Base-by-base conservation (phyloP, 148 eudicot species). In the Pharnaceum exiguum region DNA sequence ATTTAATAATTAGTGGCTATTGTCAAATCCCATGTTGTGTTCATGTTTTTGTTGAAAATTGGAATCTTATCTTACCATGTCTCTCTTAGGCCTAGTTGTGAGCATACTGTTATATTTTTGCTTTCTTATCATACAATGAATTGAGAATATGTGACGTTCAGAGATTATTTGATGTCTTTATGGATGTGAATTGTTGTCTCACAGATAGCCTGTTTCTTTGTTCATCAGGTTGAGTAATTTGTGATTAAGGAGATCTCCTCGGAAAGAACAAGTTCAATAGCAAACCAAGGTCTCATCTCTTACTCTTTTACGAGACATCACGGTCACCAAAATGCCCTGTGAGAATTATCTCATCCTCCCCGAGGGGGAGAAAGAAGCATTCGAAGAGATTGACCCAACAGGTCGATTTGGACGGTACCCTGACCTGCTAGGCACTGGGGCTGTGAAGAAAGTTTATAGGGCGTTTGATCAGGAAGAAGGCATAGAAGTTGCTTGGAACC, bases 401-500 rank as follows among this genome's bases (percentile, higher is more conserved):
- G 85, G 82, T 16, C 71, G 96, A 19, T 89, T 51, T 37, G 96
- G 96, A 12, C 83, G 96, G 6, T 89, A 89, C 51, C 55, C 56
- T 1, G 93, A 85, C 44, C 72, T 89, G 12, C 79, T 89, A 6
- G 96, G 96, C 4, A 8, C 74, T 1, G 96, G 95, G 13, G 86
- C 97, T 0, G 90, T 89, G 4, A 89, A 89, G 67, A 85, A 69
- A 45, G 96, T 89, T 10, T 89, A 89, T 31, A 68, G 90, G 32
- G 95, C 81, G 5, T 90, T 90, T 36, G 97, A 90, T 62, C 86
- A 82, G 56, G 70, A 77, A 30, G 91, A 86, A 73, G 95, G 95
- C 11, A 84, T 57, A 40, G 95, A 90, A 35, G 95, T 90, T 31
- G 97, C 97, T 2, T 87, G 97, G 97, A 86, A 87, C 60, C 97